Base-by-base conservation (phyloP, 257 asterid genomes). In the Agastache rugosa region DNA sequence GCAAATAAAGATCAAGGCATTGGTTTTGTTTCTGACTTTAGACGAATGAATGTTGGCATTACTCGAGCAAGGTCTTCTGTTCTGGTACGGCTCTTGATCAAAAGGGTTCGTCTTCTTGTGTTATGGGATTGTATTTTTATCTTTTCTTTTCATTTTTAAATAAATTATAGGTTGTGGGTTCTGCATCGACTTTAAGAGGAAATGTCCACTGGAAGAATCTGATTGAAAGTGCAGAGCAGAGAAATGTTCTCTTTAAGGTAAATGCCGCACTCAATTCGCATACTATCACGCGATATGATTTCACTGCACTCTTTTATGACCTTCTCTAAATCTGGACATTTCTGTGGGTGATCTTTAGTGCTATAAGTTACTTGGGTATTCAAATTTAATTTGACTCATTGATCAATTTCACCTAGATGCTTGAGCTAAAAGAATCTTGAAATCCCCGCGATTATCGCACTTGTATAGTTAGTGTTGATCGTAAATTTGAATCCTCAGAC, bases 1-100 rank as follows among this genome's bases (percentile, higher is more conserved):
- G 86, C 99, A 34, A 95, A 87, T 77, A 60, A 86, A 74, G 84
- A 79, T 73, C 51, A 42, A 80, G 82, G 94, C 85, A 95, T 95
- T 78, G 99, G 99, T 10, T 95, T 95, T 72, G 96, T 95, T 61
- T 66, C 88, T 74, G 98, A 95, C 89, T 92, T 78, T 79, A 88
- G 99, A 77, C 88, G 99, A 81, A 95, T 95, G 99, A 95, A 95
- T 77, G 99, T 95, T 48, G 99, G 98, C 74, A 92, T 95, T 62
- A 95, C 99, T 72, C 84, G 99, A 69, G 98, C 99, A 44, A 88
- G 96, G 83, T 87, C 98, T 60, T 92, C 99, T 62, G 93, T 95
- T 79, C 86, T 95, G 98, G 99, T 95, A 88, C 61, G 83, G 17
- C 53, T 65, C 61, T 50, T 17, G 47, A 48, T 47, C 29, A 5